phyloP scores from a whole-genome alignment of 805 yeast genomes.

The Candida jianshihensis region DNA sequence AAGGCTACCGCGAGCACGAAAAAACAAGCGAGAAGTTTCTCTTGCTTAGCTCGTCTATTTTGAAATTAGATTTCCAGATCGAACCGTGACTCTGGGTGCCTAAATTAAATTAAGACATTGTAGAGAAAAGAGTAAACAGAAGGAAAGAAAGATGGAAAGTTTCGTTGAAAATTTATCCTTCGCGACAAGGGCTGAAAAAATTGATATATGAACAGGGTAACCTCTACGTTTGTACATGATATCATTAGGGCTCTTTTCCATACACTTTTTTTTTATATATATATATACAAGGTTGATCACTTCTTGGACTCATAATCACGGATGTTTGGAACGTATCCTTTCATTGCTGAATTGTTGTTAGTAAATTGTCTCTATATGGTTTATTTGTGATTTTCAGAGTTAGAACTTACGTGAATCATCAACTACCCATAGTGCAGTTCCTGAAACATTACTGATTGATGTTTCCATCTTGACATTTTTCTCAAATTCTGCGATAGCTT shows the following conservation, averaged over 20 bases:
- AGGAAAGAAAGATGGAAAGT: constrained; percentile 1
- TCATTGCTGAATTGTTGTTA: constrained; percentile 27
- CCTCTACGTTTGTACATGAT: not conserved
- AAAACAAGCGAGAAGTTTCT: constrained; percentile 15
- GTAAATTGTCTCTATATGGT: not conserved
- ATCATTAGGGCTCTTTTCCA: too few species aligned
- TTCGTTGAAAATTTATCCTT: constrained; percentile 1
- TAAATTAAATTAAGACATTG: constrained; percentile 27
- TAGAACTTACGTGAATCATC: constrained; percentile 32
- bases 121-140: constrained; percentile 9
- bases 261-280: not conserved
- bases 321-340: constrained; percentile 47
- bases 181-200: not conserved
- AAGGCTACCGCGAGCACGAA: constrained; percentile 96
- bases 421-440: constrained; percentile 52
- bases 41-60: constrained; percentile 26
- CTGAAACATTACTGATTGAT: constrained; percentile 47
- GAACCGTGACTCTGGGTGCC: constrained; percentile 73
- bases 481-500: constrained; percentile 50
- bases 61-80: constrained; percentile 17
- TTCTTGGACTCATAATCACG: constrained; percentile 49
- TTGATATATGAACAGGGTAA: constrained; percentile 1
- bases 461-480: constrained; percentile 50
- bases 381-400: not conserved
- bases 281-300: constrained; percentile 10